These are phyloP conservation scores for Artemisia tridentata DNA, from an alignment of 129 eudicot genomes.

Conservation along the genomic window DNA sequence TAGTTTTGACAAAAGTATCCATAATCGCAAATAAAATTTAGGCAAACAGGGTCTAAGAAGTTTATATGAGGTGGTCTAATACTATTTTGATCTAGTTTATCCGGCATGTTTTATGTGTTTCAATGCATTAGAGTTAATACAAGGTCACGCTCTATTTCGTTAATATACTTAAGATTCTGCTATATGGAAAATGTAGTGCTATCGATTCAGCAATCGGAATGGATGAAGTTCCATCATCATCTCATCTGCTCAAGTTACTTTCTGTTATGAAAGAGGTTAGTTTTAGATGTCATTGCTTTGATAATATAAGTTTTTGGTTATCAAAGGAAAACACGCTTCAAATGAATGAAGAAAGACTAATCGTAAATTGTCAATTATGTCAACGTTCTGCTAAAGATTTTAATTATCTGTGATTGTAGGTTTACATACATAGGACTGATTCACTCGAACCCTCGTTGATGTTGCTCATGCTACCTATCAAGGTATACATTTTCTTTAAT, in stretches of 20 bases:
- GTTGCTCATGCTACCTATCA: conserved; percentile 40
- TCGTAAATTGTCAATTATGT: neutral
- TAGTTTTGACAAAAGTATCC: too few species aligned
- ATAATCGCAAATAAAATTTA: too few species aligned
- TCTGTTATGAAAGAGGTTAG: conserved; percentile 34
- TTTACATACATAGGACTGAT: conserved; percentile 20
- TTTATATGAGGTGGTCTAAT: neutral
- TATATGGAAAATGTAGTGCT: conserved; percentile 28
- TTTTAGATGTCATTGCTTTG: conserved; percentile 12
- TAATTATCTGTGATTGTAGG: conserved; percentile 24
- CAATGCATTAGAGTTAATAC: too few species aligned
- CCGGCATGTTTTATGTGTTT: too few species aligned
- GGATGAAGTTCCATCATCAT: conserved; percentile 41
- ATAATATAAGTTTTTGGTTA: too few species aligned
- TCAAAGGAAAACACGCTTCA: neutral
- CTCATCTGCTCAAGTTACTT: conserved; percentile 22
- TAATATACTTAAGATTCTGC: conserved; percentile 12
- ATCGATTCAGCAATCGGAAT: conserved; percentile 38
- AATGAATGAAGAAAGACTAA: neutral
- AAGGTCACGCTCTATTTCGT: neutral
- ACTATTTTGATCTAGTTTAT: neutral
- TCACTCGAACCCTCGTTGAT: conserved; percentile 32
- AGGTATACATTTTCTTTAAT: conserved; percentile 28
- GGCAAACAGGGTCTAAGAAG: too few species aligned
- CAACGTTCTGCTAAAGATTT: neutral